Evolutionary conservation across 139 green algal species (phyloP), one percentile per base, ranked within the genome.

Genomic region (Chlamydomonas sp.): DNA sequence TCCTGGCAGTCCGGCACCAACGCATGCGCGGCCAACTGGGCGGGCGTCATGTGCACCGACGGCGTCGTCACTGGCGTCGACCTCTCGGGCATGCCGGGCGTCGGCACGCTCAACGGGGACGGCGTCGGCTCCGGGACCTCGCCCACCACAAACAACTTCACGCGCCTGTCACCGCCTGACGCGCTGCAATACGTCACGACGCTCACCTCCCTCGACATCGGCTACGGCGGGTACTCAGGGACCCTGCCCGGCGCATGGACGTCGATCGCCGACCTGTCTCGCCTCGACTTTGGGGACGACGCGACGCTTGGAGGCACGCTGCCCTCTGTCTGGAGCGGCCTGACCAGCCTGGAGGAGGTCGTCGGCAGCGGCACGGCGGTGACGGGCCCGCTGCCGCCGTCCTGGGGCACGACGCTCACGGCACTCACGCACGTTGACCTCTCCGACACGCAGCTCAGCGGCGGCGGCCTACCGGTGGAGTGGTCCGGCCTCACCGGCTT

Each of bases 361-460:
- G 30, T 61, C 29, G 24, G 73, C 24, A 30, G 48, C 47, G 35
- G 35, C 43, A 74, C 70, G 48, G 4, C 48, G 5, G n/a, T 78
- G 8, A 54, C 35, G 24, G 66, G 73, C n/a, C 36, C 28, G 1
- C 28, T 77, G 29, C 71, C 36, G 2, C 0, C 48, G 10, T 29
- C 20, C 16, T 62, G 48, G 43, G n/a, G n/a, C n/a, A n/a, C n/a
- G n/a, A n/a, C n/a, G n/a, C n/a, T n/a, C n/a, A n/a, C n/a, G n/a
- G n/a, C n/a, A n/a, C n/a, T n/a, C n/a, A n/a, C n/a, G n/a, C n/a
- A n/a, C n/a, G n/a, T n/a, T n/a, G n/a, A n/a, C n/a, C n/a, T n/a
- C n/a, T n/a, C n/a, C n/a, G n/a, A n/a, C n/a, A n/a, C n/a, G n/a
- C n/a, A n/a, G n/a, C n/a, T n/a, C n/a, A n/a, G n/a, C n/a, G n/a